These are phyloP conservation scores for Aaosphaeria pasadenensis DNA, from an alignment of 2,329 filamentous ascomycete genomes.

Conservation along the genomic window DNA sequence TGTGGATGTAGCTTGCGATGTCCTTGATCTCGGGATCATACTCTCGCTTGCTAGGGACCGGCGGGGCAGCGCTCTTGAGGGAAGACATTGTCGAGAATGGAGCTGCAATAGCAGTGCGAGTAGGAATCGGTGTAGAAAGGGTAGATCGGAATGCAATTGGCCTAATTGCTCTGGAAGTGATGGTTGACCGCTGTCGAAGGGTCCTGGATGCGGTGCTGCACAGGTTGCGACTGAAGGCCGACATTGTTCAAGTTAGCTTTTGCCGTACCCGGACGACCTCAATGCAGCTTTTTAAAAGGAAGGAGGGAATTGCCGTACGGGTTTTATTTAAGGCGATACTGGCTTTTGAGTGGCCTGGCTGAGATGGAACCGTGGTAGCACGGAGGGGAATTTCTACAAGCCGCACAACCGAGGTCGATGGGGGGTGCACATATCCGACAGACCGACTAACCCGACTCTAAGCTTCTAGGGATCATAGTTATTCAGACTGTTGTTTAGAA, in stretches of 20 bases:
- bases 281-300: constrained; percentile 27
- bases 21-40: constrained; percentile 94
- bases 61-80: constrained; percentile 32
- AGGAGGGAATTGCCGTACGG: constrained; percentile 31
- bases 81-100: constrained; percentile 38
- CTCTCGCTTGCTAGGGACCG: constrained; percentile 40
- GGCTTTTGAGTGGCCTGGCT: constrained; percentile 15
- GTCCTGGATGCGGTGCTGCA: constrained; percentile 38
- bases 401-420: constrained; percentile 32
- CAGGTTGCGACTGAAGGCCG: constrained; percentile 41
- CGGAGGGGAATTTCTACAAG: constrained; percentile 19
- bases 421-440: constrained; percentile 5
- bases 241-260: constrained; percentile 39
- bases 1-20: constrained; percentile 92
- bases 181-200: constrained; percentile 31
- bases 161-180: constrained; percentile 33
- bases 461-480: no score
- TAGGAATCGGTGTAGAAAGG: constrained; percentile 17
- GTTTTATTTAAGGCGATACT: constrained; percentile 15
- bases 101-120: constrained; percentile 20
- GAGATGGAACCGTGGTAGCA: constrained; percentile 10
- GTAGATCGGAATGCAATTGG: constrained; percentile 33
- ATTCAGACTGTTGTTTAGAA: no score
- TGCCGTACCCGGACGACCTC: constrained; percentile 26
- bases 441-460: neutral